phyloP scores from a whole-genome alignment of 345 rosid genomes.

The Geranium rotundifolium region DNA sequence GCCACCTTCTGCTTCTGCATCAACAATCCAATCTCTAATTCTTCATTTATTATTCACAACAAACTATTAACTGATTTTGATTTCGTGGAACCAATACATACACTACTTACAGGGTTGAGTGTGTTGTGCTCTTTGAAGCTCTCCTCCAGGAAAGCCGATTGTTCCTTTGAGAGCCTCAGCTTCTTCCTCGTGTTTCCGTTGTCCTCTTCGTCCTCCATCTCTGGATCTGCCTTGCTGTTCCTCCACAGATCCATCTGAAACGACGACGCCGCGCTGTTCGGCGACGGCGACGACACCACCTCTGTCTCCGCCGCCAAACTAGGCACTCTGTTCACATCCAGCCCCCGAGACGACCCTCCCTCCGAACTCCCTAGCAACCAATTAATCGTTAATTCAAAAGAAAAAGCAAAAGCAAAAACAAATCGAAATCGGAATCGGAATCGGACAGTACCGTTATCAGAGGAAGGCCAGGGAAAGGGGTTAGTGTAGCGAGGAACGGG shows the following conservation, averaged over 20 bases:
- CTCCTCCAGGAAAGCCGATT: conserved; percentile 94
- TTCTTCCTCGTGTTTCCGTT: conserved; percentile 80
- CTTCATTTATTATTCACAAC: no score
- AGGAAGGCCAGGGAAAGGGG: conserved; percentile 24
- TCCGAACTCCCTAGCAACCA: conserved; percentile 23
- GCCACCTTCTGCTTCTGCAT: conserved; percentile 74
- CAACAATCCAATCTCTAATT: neutral
- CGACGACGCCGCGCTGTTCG: conserved; percentile 66
- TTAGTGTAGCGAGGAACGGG: conserved; percentile 1
- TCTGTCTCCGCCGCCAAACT: no score
- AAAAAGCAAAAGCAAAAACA: no score
- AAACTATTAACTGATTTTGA: no score
- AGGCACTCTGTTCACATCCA: conserved; percentile 6
- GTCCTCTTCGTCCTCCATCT: conserved; percentile 68
- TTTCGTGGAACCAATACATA: conserved; percentile 20
- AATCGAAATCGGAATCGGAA: neutral
- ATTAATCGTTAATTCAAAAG: no score
- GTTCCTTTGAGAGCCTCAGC: conserved; percentile 92
- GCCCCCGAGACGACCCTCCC: conserved; percentile 5
- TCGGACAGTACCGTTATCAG: conserved; percentile 14
- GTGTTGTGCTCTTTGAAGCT: conserved; percentile 94
- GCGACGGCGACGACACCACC: no score
- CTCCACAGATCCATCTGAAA: conserved; percentile 70
- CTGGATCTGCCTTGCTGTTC: neutral
- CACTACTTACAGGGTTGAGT: conserved; percentile 79